Evolutionary conservation across 257 asterid genomes (phyloP), one percentile per base, ranked within the genome.

Genomic region (Nicotiana attenuata): DNA sequence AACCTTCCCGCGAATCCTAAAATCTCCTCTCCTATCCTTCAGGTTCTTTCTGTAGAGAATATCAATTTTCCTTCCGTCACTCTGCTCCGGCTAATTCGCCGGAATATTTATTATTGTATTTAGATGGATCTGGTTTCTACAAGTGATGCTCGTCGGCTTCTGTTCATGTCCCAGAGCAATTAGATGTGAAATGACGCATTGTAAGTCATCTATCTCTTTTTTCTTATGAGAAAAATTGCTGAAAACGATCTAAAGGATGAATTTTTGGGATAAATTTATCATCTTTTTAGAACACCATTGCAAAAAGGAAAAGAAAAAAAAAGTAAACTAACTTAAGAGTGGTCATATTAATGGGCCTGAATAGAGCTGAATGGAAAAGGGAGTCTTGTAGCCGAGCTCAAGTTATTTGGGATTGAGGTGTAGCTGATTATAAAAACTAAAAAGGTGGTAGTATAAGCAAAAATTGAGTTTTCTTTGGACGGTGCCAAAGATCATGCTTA

Each of bases 81-180:
- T 83, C 77, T 80, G 22, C 78, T 16, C 81, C 77, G 68, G 84
- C 10, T 7, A 67, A 57, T 81, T 83, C 65, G 84, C 84, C 88
- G 89, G 89, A 78, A 77, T 81, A 64, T 84, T 52, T 65, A 47
- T 71, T 45, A 55, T 19, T 66, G 78, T 20, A 45, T 65, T 33
- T 78, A 63, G 38, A 77, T 87, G 69, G 92, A 89, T 92, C 96
- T 85, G 87, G 80, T 33, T 31, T 78, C 53, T 52, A 9, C 13
- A 61, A 14, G 56, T 9, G 29, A 35, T 68, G 41, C 50, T 38
- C 77, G 55, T 68, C 29, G 5, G 59, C 59, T 69, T 13, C 33
- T 56, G 35, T 69, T 10, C 2, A 20, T 69, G 33, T 69, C 10
- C 22, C 28, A 41, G 31, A 41, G 14, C n/a, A 69, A 69, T 10